Base-by-base conservation (phyloP, 208 protist genomes). In the Leishmania lainsoni region DNA sequence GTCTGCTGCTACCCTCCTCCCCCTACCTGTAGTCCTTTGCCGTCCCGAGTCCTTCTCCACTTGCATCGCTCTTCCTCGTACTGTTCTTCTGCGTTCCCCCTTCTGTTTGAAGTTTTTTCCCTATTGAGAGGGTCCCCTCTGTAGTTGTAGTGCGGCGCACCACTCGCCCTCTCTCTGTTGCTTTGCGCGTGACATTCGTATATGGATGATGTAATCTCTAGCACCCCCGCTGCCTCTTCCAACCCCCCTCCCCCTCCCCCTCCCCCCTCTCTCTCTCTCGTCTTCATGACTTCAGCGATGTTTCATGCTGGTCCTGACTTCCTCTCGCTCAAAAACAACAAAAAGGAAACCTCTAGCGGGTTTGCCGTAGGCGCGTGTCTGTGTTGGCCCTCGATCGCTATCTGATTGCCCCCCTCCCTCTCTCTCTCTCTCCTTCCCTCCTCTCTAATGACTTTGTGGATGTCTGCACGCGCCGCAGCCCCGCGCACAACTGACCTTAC, bases 201-300 rank as follows among this genome's bases (percentile, higher is more conserved):
- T 20, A 73, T 54, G 29, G 16, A 29, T 45, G 68, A 73, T 73
- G 68, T 73, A 73, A 54, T 52, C 68, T 26, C 29, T 73, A 35
- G 22, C 68, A 73, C 66, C 49, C 39, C 39, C 0, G 16, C 26
- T 45, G 32, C 22, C 65, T 49, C 39, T 49, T 14, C 20, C 14
- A 12, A 32, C 17, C 20, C 22, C 20, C 22, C 42, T 14, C 26
- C 29, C 65, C 35, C n/a, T 8, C 56, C 22, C 17, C 56, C 56
- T 61, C 63, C 4, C 26, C 66, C 20, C 6, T 26, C 56, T 29
- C 20, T 32, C 26, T 10, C 26, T 63, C 9, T 29, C 26, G 26
- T 17, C 16, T 29, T 26, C 58, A 63, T 63, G 32, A 39, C 17
- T 42, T 39, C 12, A 68, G 61, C 4, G 3, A 20, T 39, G 61